Conservation (phyloP, 2,329 filamentous ascomycete genomes). For the Plenodomus lindquistii region DNA sequence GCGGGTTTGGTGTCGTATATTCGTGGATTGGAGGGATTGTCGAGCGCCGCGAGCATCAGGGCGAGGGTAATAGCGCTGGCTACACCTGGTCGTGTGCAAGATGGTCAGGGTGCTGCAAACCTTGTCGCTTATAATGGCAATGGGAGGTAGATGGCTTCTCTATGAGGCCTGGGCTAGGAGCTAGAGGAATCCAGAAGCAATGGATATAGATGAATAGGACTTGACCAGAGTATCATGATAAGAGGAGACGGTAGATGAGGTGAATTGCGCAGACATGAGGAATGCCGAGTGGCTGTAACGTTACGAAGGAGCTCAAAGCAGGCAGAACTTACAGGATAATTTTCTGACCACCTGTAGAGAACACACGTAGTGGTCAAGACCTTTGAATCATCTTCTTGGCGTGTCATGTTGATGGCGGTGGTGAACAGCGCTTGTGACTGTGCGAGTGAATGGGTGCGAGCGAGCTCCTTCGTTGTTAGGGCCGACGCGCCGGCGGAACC, state of each 20-base stretch:
- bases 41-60: slow-evolving; percentile 22
- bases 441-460: slow-evolving; percentile 4
- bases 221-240: no score
- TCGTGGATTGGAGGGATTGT: slow-evolving; percentile 54
- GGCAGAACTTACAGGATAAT: no score
- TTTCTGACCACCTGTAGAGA: no score
- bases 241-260: no score
- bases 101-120: slow-evolving; percentile 24
- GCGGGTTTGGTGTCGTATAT: slow-evolving; percentile 71
- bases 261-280: no score
- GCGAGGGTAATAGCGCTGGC: slow-evolving; percentile 25
- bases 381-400: no score
- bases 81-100: slow-evolving; percentile 24
- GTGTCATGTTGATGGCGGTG: no score
- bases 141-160: slow-evolving; percentile 1
- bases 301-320: no score
- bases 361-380: no score
- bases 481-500: background rate
- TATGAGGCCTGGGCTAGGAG: background rate
- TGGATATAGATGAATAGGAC: background rate
- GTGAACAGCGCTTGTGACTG: no score
- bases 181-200: background rate
- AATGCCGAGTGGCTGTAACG: no score
- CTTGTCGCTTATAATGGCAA: slow-evolving; percentile 36
- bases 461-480: background rate